Evolutionary conservation across 1,284 basidiomycete species (phyloP), one percentile per base, ranked within the genome.

Genomic region (Ceratobasidium papillatum): DNA sequence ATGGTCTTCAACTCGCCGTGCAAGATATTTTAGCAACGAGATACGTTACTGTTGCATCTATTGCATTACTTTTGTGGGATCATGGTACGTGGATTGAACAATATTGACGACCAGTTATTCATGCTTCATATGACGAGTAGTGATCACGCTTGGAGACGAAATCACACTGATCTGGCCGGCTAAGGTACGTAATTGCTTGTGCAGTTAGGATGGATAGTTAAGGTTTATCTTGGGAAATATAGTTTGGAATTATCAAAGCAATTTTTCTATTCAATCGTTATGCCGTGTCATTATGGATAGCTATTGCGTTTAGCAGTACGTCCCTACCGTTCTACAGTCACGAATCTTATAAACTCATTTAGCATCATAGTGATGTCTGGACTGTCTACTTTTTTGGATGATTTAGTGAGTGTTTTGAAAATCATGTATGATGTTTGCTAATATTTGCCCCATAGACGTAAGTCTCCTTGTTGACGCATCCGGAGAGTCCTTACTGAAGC

Each of bases 251-350:
- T 14, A 22, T 68, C 51, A 68, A 68, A 22, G 30, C 51, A 1
- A 36, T 68, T 7, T 68, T 68, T 22, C 34, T 68, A 7, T 68
- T 68, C 65, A 68, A 68, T 43, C 47, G 65, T 19, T 68, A 68
- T 34, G 51, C 11, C 7, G 51, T 68, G 7, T 32, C 65, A 27
- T 12, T 68, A 5, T 27, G 49, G n/a, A 56, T 68, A 11, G 49
- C 32, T 19, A 25, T 38, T 43, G 12, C 49, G 51, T 68, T 47
- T 22, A 52, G 32, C 22, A 49, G 65, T 68, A 68, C 7, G 65
- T 51, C 32, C 30, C n/a, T n/a, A 4, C n/a, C 41, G n/a, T n/a
- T 36, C 32, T 27, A 17, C 36, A 19, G 17, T 17, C 41, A 43
- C 7, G 17, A 43, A 43, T 27, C 25, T n/a, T 5, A 49, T 30